Evolutionary conservation across 23 red algal genomes (phyloP), one percentile per base, ranked within the genome.

Genomic region (Porphyridium purpureum): DNA sequence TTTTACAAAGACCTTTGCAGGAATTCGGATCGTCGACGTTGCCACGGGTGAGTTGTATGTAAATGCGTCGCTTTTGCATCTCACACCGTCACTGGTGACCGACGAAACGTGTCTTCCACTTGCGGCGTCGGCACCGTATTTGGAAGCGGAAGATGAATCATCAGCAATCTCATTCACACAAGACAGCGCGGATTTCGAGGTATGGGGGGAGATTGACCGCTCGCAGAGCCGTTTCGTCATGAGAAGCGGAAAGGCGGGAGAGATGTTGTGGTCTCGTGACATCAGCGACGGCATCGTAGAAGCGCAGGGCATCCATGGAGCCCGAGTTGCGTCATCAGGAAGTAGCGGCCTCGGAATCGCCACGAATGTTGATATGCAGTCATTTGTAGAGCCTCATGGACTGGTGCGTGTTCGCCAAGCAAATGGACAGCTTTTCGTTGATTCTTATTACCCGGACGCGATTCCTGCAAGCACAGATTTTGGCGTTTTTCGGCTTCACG

Each of bases 61-160:
- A 7, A 82, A 82, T 21, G 76, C 76, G 2, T 57, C 64, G 21
- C 54, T 82, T 32, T 41, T 64, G 21, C 76, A 82, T 29, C 64
- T 66, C 24, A 52, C 59, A 19, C 76, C 76, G 1, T 64, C 55
- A 8, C 69, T 71, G 33, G 31, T 70, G 20, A 48, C 64, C 14
- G 53, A 55, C 22, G 76, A 50, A 15, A 48, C 47, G 29, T 82
- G 76, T 50, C 44, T 68, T 22, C 44, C 9, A 15, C 17, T 48
- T 22, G 14, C 17, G 44, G 44, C 9, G 44, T 2, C 17, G 44
- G 44, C 17, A 25, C 57, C 36, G 26, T 29, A 17, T 9, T 24
- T 42, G 1, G 15, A 32, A 1, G 33, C 24, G 19, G 29, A 21
- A 2, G 35, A 47, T 23, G 75, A 66, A 53, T 20, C 26, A 1